A percentile compares a stretch with the other conserved stretches of the same genome.
Conservation (phyloP, 2,329 filamentous ascomycete species). For the Colletotrichum sp. region DNA sequence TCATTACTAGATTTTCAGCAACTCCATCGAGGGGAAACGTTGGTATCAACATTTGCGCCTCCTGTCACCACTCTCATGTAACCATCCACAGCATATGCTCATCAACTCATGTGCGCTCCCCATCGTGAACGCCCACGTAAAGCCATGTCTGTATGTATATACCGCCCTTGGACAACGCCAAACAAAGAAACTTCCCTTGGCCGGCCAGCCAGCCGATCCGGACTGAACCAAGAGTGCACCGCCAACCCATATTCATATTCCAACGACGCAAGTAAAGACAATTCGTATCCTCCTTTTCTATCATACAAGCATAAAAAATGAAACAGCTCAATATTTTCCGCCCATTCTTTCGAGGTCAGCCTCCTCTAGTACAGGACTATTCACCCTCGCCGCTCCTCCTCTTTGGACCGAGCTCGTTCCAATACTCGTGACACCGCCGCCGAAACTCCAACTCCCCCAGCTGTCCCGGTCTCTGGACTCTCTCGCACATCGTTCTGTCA, state of each 20-base stretch:
- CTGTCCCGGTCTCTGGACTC: slow-evolving; percentile 34
- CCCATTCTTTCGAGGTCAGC: slow-evolving; percentile 30
- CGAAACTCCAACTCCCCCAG: slow-evolving; percentile 37
- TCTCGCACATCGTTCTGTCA: slow-evolving; percentile 34
- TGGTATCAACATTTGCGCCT: background rate
- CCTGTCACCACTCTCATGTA: background rate
- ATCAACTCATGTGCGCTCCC: background rate
- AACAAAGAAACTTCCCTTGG: background rate
- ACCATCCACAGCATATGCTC: background rate
- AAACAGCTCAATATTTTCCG: slow-evolving; percentile 24
- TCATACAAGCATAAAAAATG: background rate
- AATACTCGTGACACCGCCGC: background rate
- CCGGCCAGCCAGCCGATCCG: background rate
- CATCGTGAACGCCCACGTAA: background rate
- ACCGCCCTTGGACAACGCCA: background rate
- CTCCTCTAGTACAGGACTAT: slow-evolving; percentile 28
- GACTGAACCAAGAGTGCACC: background rate
- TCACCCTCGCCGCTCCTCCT: slow-evolving; percentile 11
- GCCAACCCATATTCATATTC: background rate
- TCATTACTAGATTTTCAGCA: background rate
- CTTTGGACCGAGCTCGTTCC: slow-evolving; percentile 1
- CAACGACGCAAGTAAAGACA: background rate
- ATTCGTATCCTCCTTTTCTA: background rate
- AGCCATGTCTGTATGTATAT: background rate
- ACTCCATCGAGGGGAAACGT: background rate